Evolutionary conservation across 116 monocot species (phyloP).

Genomic region (Cymodocea nodosa): DNA sequence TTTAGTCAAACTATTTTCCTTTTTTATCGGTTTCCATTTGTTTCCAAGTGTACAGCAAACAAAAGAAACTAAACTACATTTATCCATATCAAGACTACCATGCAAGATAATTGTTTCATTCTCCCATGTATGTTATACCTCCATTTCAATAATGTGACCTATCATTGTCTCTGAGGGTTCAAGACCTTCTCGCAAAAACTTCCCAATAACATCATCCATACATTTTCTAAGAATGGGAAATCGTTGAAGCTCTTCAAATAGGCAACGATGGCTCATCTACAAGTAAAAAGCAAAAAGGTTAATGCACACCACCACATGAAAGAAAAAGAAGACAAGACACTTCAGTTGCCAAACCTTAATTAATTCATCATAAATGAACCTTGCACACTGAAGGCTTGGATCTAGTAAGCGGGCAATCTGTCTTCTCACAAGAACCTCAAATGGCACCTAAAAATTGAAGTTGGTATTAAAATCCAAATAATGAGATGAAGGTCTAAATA

Average conservation of each 20-base stretch:
- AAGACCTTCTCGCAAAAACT: constrained; percentile 86
- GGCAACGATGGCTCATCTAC: constrained; percentile 84
- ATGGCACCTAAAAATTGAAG: constrained; percentile 57
- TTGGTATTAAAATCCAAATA: neutral
- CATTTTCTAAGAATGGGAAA: constrained; percentile 79
- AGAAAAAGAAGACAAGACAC: neutral
- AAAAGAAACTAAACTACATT: no score
- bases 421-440: constrained; percentile 90
- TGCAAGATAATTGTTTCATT: no score
- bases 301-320: neutral
- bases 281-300: constrained; percentile 1
- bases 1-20: no score
- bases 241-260: constrained; percentile 72
- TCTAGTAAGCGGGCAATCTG: constrained; percentile 91
- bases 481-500: neutral
- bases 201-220: constrained; percentile 95
- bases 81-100: no score
- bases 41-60: no score
- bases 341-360: constrained; percentile 47
- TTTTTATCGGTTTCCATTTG: no score
- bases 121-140: constrained; percentile 36
- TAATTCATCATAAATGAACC: constrained; percentile 97
- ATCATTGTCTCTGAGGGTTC: constrained; percentile 94
- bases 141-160: constrained; percentile 92
- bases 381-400: constrained; percentile 98